A percentile compares a stretch with the other conserved stretches of the same genome.
These are phyloP conservation scores for Neotropicomus parvogracilis DNA, from an alignment of 1,284 basidiomycete species.

Conservation along the genomic window DNA sequence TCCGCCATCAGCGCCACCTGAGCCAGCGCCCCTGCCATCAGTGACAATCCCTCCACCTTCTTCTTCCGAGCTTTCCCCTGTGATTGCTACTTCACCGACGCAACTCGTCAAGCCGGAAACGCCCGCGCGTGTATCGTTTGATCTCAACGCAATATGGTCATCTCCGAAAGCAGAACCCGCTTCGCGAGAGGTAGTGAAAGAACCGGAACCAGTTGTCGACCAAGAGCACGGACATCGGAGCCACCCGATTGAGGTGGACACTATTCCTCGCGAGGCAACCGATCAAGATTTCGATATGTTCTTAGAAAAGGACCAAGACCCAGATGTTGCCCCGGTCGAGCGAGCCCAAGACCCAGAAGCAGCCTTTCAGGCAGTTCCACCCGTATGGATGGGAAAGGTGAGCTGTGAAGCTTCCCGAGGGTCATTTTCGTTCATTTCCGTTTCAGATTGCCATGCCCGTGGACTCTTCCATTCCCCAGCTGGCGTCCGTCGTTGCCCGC, in stretches of 20 bases:
- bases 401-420: constrained; percentile 19
- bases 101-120: constrained; percentile 42
- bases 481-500: constrained; percentile 63
- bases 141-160: constrained; percentile 69
- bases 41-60: constrained; percentile 8
- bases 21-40: constrained; percentile 20
- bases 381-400: constrained; percentile 73
- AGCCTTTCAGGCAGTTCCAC: constrained; percentile 49
- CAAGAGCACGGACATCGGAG: constrained; percentile 26
- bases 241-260: constrained; percentile 44
- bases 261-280: constrained; percentile 46
- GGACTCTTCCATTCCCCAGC: constrained; percentile 63
- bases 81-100: constrained; percentile 17
- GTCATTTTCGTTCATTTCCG: constrained; percentile 18
- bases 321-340: constrained; percentile 21
- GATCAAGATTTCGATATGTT: constrained; percentile 84
- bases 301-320: constrained; percentile 52
- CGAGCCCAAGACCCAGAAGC: constrained; percentile 35
- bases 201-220: constrained; percentile 18
- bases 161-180: constrained; percentile 38
- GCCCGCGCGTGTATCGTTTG: constrained; percentile 50
- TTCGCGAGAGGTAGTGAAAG: constrained; percentile 20
- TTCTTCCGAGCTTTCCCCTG: constrained; percentile 10
- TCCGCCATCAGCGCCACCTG: constrained; percentile 9
- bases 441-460: constrained; percentile 71